These are phyloP conservation scores for Globisporangium heterothallicum DNA, from an alignment of 352 stramenopile species.

Conservation along the genomic window DNA sequence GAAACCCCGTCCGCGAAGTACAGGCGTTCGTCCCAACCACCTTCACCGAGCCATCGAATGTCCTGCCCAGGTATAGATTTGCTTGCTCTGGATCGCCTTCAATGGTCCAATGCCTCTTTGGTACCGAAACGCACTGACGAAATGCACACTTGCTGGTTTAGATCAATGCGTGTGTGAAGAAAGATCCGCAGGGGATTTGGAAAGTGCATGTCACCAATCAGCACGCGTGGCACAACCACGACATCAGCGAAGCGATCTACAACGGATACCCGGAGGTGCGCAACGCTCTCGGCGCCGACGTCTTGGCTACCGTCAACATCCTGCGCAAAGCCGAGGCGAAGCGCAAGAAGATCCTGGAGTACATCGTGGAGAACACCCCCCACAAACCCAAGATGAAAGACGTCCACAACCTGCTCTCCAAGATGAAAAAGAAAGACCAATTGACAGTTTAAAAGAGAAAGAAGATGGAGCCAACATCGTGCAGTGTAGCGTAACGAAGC, in stretches of 20 bases:
- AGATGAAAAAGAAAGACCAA: conserved; percentile 14
- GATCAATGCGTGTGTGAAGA: conserved; percentile 40
- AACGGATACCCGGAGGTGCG: conserved; percentile 26
- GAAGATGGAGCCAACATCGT: background rate
- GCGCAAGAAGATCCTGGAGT: conserved; percentile 30
- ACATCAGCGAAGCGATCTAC: conserved; percentile 21
- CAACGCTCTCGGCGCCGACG: conserved; percentile 22
- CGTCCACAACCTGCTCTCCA: conserved; percentile 30
- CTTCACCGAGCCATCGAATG: conserved; percentile 29
- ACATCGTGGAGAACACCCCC: conserved; percentile 26
- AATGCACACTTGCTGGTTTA: conserved; percentile 1
- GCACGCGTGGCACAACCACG: conserved; percentile 32
- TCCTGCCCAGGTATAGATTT: conserved; percentile 18
- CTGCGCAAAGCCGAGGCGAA: conserved; percentile 23
- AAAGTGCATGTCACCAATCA: conserved; percentile 29
- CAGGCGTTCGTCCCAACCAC: conserved; percentile 17
- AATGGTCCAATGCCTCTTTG: too few species aligned
- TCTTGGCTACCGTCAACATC: conserved; percentile 24
- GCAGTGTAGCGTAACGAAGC: too few species aligned
- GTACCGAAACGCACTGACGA: too few species aligned
- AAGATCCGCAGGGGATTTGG: conserved; percentile 14
- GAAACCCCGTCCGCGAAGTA: conserved; percentile 22
- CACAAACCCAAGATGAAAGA: conserved; percentile 30
- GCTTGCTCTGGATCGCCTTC: background rate
- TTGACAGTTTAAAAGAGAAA: background rate